Evolutionary conservation across 2,329 filamentous ascomycete species (phyloP).

Genomic region (Biscogniauxia marginata): DNA sequence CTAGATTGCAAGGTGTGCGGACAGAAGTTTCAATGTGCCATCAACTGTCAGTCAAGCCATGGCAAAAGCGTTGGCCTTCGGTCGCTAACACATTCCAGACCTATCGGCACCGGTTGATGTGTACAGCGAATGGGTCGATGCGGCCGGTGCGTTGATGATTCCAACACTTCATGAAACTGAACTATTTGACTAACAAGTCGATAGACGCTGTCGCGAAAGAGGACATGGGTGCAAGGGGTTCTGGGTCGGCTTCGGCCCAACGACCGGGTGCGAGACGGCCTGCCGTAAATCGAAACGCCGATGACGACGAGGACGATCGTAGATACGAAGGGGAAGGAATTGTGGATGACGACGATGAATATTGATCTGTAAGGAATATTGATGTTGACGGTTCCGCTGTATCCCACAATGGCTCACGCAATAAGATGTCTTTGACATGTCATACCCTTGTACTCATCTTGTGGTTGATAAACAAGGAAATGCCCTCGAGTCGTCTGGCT

Average conservation of each 20-base stretch:
- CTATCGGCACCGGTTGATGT: conserved; percentile 91
- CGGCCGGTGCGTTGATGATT: conserved; percentile 49
- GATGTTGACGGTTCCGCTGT: conserved; percentile 4
- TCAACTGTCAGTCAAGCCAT: conserved; percentile 67
- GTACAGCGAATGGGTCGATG: conserved; percentile 98
- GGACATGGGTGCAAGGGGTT: conserved; percentile 14
- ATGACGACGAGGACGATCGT: conserved; percentile 51
- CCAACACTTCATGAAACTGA: neutral
- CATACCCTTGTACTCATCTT: neutral
- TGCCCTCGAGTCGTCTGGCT: no score
- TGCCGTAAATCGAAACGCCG: conserved; percentile 30
- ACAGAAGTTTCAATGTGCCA: conserved; percentile 87
- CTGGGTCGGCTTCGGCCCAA: conserved; percentile 13
- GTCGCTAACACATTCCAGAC: conserved; percentile 49
- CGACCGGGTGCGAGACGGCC: conserved; percentile 22
- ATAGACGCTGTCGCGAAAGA: conserved; percentile 53
- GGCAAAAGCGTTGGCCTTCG: conserved; percentile 3
- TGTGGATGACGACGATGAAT: conserved; percentile 55
- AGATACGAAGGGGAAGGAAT: conserved; percentile 55
- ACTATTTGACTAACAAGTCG: conserved; percentile 12
- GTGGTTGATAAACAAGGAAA: neutral
- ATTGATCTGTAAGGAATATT: conserved; percentile 37
- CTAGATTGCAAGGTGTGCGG: conserved; percentile 91
- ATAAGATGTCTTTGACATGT: neutral
- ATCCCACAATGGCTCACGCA: neutral